These are phyloP conservation scores for Hura crepitans DNA, from an alignment of 441 rosid genomes.

Conservation along the genomic window DNA sequence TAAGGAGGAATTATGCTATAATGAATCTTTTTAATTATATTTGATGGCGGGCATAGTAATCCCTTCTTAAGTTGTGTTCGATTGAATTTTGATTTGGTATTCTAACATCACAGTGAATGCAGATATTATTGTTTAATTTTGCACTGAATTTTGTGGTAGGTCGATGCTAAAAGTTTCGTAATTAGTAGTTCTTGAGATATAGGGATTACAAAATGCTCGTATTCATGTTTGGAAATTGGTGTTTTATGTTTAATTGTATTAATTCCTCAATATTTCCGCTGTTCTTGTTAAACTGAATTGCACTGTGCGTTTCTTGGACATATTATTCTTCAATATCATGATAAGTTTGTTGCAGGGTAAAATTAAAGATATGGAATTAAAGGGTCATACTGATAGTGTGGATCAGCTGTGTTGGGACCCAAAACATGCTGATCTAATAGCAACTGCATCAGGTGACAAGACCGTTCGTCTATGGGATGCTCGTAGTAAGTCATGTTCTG, in stretches of 20 bases:
- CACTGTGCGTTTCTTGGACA: not conserved
- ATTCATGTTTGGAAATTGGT: not conserved
- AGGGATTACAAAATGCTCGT: not conserved
- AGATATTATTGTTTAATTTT: not conserved
- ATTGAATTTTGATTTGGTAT: not conserved
- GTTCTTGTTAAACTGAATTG: not conserved
- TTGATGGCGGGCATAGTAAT: not conserved
- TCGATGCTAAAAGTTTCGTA: not conserved
- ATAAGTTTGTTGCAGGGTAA: slow-evolving; percentile 51
- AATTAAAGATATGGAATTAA: slow-evolving; percentile 77
- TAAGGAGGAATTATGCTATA: not conserved
- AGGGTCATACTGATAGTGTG: slow-evolving; percentile 94
- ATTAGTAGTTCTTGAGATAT: not conserved
- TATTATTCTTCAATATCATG: not conserved
- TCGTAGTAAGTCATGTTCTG: slow-evolving; percentile 55
- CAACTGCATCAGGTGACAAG: slow-evolving; percentile 99
- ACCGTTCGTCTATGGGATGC: slow-evolving; percentile 96
- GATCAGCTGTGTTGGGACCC: slow-evolving; percentile 99
- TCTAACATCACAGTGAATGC: not conserved
- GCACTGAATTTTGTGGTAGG: not conserved
- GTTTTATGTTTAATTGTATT: not conserved
- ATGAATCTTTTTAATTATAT: not conserved
- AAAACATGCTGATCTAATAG: slow-evolving; percentile 81
- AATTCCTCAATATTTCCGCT: not conserved
- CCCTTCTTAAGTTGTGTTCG: not conserved